Evolutionary conservation across 208 protist species (phyloP), one percentile per base, ranked within the genome.

Genomic region (Wallacemonas sp.): DNA sequence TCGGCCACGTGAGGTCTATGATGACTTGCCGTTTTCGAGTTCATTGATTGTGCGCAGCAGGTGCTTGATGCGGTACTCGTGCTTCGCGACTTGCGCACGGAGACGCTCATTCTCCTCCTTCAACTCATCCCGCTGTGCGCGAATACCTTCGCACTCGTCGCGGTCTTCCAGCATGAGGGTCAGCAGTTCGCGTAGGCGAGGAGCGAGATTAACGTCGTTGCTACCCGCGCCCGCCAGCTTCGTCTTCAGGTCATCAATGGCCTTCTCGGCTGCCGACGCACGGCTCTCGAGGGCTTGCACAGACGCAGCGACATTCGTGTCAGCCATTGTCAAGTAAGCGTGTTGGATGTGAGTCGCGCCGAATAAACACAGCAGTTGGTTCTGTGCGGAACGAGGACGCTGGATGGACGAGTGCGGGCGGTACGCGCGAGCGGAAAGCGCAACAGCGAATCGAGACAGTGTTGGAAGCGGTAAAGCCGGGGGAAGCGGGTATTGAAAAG

Each of bases 31-130:
- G 59, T 12, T 15, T 58, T 90, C 87, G 9, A 92, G 73, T 53
- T 91, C 83, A 26, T 83, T 68, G 48, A 95, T 89, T 17, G 81
- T 95, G 45, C 80, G 72, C 24, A 95, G 65, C n/a, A 95, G 80
- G 69, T 95, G 89, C 72, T 90, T 79, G n/a, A 84, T 71, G 50
- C 89, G 83, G 72, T 95, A 95, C 68, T 91, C 86, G 24, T 80
- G 71, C 66, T 92, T 95, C 36, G 34, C 33, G 4, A 92, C 71
- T 63, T 89, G 84, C 50, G 45, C 37, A 17, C 71, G 65, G 33
- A 95, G 81, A 15, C 85, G 76, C 38, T 76, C 78, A 53, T 95
- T 95, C 62, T 95, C 84, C 61, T 86, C 82, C 50, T 69, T 64
- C 29, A 95, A 53, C 64, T 91, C 89, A 63, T 92, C 82, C 13